phyloP scores from a whole-genome alignment of 495 filamentous ascomycete species.

The Beverwykella pulmonaria region DNA sequence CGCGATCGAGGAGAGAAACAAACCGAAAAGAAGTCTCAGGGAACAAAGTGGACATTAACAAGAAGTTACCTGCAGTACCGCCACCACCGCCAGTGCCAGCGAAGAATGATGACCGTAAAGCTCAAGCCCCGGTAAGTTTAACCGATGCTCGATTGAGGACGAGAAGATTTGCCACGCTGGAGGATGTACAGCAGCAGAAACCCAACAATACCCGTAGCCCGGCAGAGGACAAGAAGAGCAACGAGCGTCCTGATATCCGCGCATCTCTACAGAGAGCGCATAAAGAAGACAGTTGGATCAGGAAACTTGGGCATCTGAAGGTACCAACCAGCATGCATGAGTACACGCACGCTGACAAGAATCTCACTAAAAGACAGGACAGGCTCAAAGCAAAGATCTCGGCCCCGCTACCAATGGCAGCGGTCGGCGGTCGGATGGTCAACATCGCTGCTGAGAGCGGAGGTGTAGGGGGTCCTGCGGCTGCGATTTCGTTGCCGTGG shows the following conservation, averaged over 20 bases:
- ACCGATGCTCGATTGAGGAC: background rate
- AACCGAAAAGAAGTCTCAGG: too few relatives aligned
- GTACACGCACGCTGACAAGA: background rate
- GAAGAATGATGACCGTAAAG: background rate
- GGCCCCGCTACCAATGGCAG: slow-evolving; percentile 4
- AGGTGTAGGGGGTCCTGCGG: slow-evolving; percentile 11
- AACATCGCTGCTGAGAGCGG: slow-evolving; percentile 19
- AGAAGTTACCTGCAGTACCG: slow-evolving; percentile 5
- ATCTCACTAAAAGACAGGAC: background rate
- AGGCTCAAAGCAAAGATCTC: slow-evolving; percentile 28
- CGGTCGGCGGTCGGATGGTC: background rate
- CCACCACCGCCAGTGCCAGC: slow-evolving; percentile 8
- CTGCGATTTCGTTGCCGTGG: slow-evolving; percentile 9
- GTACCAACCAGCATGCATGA: background rate
- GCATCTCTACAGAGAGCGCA: background rate
- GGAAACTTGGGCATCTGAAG: background rate
- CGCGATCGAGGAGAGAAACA: background rate
- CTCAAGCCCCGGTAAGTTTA: too few relatives aligned
- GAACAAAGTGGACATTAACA: background rate
- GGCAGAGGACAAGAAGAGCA: background rate
- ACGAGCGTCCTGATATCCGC: background rate
- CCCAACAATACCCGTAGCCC: background rate
- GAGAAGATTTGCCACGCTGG: background rate
- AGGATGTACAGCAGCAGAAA: slow-evolving; percentile 2
- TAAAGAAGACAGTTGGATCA: background rate